These are phyloP conservation scores for Floccularia luteovirens DNA, from an alignment of 768 basidiomycete species.

Conservation along the genomic window DNA sequence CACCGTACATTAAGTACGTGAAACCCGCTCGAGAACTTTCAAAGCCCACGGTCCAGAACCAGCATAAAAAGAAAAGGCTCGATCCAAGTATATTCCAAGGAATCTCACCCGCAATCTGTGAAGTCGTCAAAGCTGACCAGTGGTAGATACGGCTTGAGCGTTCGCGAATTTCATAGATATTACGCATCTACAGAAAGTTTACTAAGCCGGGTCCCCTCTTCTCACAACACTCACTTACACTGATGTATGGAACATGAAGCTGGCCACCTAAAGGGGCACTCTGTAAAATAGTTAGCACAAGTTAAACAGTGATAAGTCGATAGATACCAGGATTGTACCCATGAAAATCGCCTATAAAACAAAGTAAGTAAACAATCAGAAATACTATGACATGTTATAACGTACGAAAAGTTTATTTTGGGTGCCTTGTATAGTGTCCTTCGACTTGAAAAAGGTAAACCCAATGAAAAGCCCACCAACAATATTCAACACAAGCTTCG, in stretches of 20 bases:
- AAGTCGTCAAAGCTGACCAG: conserved; percentile 52
- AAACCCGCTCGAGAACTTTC: conserved; percentile 44
- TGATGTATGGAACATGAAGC: conserved; percentile 55
- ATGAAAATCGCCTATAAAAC: conserved; percentile 44
- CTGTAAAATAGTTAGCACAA: conserved; percentile 8
- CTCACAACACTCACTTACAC: conserved; percentile 10
- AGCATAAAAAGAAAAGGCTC: conserved; percentile 56
- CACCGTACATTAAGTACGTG: conserved; percentile 46
- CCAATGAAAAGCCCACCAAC: conserved; percentile 48
- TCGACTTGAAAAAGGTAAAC: conserved; percentile 59
- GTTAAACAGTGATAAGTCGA: conserved; percentile 1
- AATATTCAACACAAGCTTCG: conserved; percentile 51
- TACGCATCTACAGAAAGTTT: conserved; percentile 31
- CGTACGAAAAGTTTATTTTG: conserved; percentile 64
- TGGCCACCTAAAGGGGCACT: conserved; percentile 53
- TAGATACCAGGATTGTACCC: conserved; percentile 36
- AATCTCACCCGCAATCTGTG: conserved; percentile 49
- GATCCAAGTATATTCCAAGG: conserved; percentile 63
- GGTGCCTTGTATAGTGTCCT: conserved; percentile 43
- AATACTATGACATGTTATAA: conserved; percentile 9
- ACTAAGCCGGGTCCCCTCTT: neutral
- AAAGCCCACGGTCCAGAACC: conserved; percentile 71
- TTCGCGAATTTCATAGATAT: conserved; percentile 63
- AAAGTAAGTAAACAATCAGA: conserved; percentile 2
- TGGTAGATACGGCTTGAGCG: conserved; percentile 56